phyloP scores from a whole-genome alignment of 2,329 filamentous ascomycete species.

The Calonectria crousiana region DNA sequence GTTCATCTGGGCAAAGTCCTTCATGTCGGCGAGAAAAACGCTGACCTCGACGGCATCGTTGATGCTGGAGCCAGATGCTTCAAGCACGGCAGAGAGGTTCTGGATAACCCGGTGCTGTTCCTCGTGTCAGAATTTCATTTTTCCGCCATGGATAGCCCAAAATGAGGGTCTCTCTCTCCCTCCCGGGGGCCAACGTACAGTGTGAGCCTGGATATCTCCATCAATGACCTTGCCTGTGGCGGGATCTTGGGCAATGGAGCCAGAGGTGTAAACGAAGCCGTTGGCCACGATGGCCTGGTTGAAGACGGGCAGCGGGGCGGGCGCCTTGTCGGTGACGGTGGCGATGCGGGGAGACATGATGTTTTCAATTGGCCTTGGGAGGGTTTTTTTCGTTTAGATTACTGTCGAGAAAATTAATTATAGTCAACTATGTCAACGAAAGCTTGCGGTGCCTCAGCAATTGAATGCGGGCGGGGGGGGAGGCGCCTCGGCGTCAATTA shows the following conservation, averaged over 20 bases:
- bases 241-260: slow-evolving; percentile 74
- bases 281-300: slow-evolving; percentile 61
- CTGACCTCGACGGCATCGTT: slow-evolving; percentile 77
- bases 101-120: slow-evolving; percentile 69
- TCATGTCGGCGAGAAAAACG: slow-evolving; percentile 80
- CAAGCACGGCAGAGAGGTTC: slow-evolving; percentile 77
- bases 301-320: slow-evolving; percentile 33
- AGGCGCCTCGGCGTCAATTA: background rate
- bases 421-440: background rate
- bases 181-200: slow-evolving; percentile 51
- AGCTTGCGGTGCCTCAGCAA: background rate
- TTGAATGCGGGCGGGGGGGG: background rate
- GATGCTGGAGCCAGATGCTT: slow-evolving; percentile 74
- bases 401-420: background rate
- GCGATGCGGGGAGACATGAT: slow-evolving; percentile 37
- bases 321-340: slow-evolving; percentile 41
- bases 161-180: background rate
- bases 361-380: background rate
- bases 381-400: background rate
- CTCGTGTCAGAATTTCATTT: background rate
- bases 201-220: slow-evolving; percentile 76
- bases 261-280: slow-evolving; percentile 76
- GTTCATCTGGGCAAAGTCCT: slow-evolving; percentile 80
- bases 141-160: background rate
- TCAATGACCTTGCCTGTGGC: slow-evolving; percentile 68